Evolutionary conservation across 768 basidiomycete species (phyloP).

Genomic region (Suillus ampliporus): DNA sequence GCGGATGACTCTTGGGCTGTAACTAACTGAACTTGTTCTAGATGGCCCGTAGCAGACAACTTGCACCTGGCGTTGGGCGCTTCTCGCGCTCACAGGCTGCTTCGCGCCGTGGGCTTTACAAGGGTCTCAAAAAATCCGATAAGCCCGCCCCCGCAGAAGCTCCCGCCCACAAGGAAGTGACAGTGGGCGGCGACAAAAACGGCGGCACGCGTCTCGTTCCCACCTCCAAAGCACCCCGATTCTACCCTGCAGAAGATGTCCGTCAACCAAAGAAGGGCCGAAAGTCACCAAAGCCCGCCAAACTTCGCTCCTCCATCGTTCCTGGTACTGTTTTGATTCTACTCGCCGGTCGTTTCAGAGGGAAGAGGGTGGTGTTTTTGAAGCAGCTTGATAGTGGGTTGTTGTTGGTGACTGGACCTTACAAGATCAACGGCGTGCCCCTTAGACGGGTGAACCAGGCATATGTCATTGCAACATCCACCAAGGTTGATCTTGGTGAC

Average conservation of each 20-base stretch:
- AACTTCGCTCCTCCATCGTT: slow-evolving; percentile 86
- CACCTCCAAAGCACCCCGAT: slow-evolving; percentile 82
- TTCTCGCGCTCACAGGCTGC: slow-evolving; percentile 83
- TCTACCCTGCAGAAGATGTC: slow-evolving; percentile 96
- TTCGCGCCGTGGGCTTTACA: slow-evolving; percentile 83
- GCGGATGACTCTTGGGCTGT: slow-evolving; percentile 41
- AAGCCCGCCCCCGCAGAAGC: slow-evolving; percentile 64
- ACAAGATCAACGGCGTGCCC: slow-evolving; percentile 98
- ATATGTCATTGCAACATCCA: slow-evolving; percentile 98
- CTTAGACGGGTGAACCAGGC: slow-evolving; percentile 98
- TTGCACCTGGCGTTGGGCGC: slow-evolving; percentile 82
- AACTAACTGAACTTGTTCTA: slow-evolving; percentile 37
- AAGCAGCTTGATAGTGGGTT: slow-evolving; percentile 94
- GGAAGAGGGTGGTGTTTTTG: slow-evolving; percentile 98
- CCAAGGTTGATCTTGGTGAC: slow-evolving; percentile 81
- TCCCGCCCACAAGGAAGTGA: slow-evolving; percentile 74
- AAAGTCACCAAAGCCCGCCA: slow-evolving; percentile 80
- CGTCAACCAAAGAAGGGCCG: slow-evolving; percentile 90
- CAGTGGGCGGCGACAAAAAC: slow-evolving; percentile 90
- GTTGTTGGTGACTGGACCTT: slow-evolving; percentile 95
- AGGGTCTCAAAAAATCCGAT: slow-evolving; percentile 81
- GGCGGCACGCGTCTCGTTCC: slow-evolving; percentile 88
- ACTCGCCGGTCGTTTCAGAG: slow-evolving; percentile 96
- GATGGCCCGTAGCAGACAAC: slow-evolving; percentile 89
- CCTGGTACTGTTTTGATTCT: slow-evolving; percentile 96